phyloP scores from a whole-genome alignment of 805 yeast species.

The Candida boleticola region DNA sequence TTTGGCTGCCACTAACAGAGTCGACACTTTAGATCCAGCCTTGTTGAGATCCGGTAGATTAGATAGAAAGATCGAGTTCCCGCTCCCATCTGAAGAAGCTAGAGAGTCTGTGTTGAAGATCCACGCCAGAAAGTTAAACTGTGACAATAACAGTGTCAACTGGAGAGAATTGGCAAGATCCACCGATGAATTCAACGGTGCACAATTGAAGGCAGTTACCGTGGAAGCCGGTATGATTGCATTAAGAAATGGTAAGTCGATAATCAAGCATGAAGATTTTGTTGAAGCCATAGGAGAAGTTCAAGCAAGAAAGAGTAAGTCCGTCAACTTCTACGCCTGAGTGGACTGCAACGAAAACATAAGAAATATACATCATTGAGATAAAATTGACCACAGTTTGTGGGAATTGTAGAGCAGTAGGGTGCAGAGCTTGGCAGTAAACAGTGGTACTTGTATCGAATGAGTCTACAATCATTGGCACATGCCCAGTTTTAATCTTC shows the following conservation, averaged over 20 bases:
- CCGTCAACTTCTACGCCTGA: conserved; percentile 92
- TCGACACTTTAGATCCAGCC: conserved; percentile 98
- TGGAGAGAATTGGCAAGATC: conserved; percentile 98
- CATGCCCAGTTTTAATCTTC: no score
- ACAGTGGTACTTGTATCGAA: no score
- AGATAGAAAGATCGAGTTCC: conserved; percentile 97
- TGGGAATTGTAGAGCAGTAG: neutral
- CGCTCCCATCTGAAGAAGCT: conserved; percentile 95
- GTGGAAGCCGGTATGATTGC: conserved; percentile 99
- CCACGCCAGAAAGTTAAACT: conserved; percentile 95
- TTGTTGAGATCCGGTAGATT: conserved; percentile 94
- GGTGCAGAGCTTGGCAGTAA: no score
- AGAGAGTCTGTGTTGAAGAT: conserved; percentile 95
- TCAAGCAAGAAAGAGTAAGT: conserved; percentile 93
- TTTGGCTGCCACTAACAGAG: conserved; percentile 97
- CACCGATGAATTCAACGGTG: conserved; percentile 98
- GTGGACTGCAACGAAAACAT: conserved; percentile 8
- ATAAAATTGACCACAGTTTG: no score
- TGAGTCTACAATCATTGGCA: no score
- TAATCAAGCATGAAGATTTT: conserved; percentile 94
- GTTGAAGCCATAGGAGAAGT: conserved; percentile 98
- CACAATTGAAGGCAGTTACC: conserved; percentile 96
- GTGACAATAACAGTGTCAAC: conserved; percentile 79
- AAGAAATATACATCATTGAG: conserved; percentile 8
- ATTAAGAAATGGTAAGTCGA: conserved; percentile 86